Evolutionary conservation across 441 rosid genomes (phyloP).

Genomic region (Hura crepitans): DNA sequence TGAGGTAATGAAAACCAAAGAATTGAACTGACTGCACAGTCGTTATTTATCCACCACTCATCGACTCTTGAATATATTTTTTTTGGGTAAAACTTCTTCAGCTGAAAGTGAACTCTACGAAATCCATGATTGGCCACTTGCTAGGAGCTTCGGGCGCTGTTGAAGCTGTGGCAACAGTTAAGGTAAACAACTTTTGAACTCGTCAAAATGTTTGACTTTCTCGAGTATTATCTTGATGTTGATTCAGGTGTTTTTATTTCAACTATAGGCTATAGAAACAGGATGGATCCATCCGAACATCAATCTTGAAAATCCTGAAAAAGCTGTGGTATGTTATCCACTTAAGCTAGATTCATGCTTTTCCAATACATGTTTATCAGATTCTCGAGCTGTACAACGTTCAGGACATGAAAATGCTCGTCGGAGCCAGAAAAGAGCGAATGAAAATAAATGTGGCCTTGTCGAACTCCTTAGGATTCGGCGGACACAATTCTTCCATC

Average conservation of each 20-base stretch:
- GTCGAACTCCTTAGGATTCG: conserved; percentile 38
- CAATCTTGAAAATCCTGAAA: conserved; percentile 84
- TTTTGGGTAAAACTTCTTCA: conserved; percentile 21
- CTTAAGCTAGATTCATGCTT: not conserved
- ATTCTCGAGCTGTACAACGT: not conserved
- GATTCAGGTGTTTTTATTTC: conserved; percentile 3
- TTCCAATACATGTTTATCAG: not conserved
- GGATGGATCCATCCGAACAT: conserved; percentile 71
- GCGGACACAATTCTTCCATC: conserved; percentile 39
- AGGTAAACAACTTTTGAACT: conserved; percentile 38
- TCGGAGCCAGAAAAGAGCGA: conserved; percentile 74
- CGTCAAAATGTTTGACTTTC: not conserved
- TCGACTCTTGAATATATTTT: not conserved
- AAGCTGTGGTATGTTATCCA: conserved; percentile 33
- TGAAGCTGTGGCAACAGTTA: conserved; percentile 83
- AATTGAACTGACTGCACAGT: not conserved
- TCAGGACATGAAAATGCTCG: conserved; percentile 68
- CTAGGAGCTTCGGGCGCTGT: conserved; percentile 97
- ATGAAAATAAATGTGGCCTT: conserved; percentile 34
- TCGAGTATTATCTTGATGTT: not conserved
- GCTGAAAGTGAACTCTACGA: conserved; percentile 87
- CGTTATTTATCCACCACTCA: conserved; percentile 4
- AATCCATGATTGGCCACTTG: conserved; percentile 94
- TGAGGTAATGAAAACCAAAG: conserved; percentile 37
- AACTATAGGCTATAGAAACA: conserved; percentile 75